Percentiles rank a stretch among this genome's conserved stretches.
Evolutionary conservation across 2,329 filamentous ascomycete genomes (phyloP).

Genomic region (Colletotrichum lindemuthianum): DNA sequence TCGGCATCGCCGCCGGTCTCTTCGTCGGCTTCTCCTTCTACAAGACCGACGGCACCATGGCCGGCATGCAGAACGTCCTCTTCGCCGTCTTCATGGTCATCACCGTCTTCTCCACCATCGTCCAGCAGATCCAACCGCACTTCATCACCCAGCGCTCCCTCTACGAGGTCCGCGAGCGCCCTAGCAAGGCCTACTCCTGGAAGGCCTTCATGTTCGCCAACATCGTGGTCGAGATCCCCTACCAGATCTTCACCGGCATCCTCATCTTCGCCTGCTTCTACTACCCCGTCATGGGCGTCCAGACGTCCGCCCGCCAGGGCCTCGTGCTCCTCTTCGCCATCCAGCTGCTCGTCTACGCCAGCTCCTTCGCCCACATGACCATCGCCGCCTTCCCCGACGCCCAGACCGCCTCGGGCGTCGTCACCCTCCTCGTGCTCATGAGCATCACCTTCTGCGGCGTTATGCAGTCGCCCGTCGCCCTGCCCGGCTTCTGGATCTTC

Average conservation of each 20-base stretch:
- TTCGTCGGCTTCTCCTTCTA: constrained; percentile 84
- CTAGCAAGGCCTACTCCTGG: constrained; percentile 81
- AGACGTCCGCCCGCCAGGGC: constrained; percentile 65
- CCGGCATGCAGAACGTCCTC: constrained; percentile 79
- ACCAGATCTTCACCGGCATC: constrained; percentile 71
- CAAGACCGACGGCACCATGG: constrained; percentile 60
- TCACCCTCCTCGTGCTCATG: constrained; percentile 68
- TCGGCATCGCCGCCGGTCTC: constrained; percentile 68
- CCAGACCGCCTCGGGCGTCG: constrained; percentile 72
- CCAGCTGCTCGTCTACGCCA: constrained; percentile 76
- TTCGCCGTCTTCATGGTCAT: constrained; percentile 81
- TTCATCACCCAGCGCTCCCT: constrained; percentile 79
- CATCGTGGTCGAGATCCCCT: constrained; percentile 77
- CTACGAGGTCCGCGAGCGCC: constrained; percentile 82
- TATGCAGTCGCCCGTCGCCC: constrained; percentile 63
- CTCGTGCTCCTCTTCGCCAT: constrained; percentile 73
- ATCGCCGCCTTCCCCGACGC: constrained; percentile 77
- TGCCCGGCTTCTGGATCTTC: constrained; percentile 81
- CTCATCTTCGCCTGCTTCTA: constrained; percentile 75
- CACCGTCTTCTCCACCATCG: constrained; percentile 77
- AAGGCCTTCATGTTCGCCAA: constrained; percentile 77
- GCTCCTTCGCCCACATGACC: constrained; percentile 78
- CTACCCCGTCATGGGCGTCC: constrained; percentile 67
- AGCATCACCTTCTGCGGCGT: constrained; percentile 72
- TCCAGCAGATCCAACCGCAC: constrained; percentile 79